Percentiles rank a stretch among this genome's conserved stretches.
These are phyloP conservation scores for Xylaria sp. DNA, from an alignment of 2,329 filamentous ascomycete genomes.

Conservation along the genomic window DNA sequence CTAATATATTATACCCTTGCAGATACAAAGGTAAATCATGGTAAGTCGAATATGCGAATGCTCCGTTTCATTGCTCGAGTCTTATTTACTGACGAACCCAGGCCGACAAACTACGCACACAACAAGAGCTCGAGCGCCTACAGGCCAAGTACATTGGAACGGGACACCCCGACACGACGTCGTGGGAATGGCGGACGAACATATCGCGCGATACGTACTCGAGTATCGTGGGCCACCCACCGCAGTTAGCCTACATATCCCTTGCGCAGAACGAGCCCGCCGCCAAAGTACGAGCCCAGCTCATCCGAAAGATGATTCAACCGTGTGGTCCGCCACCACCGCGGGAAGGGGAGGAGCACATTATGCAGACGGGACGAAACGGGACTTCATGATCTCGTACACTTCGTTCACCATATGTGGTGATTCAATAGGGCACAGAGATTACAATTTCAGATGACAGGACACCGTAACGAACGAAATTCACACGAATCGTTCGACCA, in stretches of 20 bases:
- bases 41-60: neutral
- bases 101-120: slow-evolving; percentile 96
- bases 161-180: slow-evolving; percentile 94
- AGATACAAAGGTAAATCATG: slow-evolving; percentile 24
- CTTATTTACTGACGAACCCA: slow-evolving; percentile 15
- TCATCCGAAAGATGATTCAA: slow-evolving; percentile 84
- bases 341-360: slow-evolving; percentile 60
- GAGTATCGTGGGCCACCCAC: slow-evolving; percentile 88
- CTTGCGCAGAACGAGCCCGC: slow-evolving; percentile 88
- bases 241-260: slow-evolving; percentile 87
- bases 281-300: slow-evolving; percentile 80
- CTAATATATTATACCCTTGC: neutral
- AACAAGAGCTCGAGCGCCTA: slow-evolving; percentile 96
- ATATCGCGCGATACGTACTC: slow-evolving; percentile 93
- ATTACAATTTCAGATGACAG: neutral
- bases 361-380: slow-evolving; percentile 33
- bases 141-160: slow-evolving; percentile 97
- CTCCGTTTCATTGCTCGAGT: too few relatives aligned
- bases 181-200: slow-evolving; percentile 97
- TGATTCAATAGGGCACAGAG: neutral
- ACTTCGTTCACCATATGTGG: neutral
- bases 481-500: neutral
- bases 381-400: slow-evolving; percentile 29
- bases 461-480: neutral
- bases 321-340: slow-evolving; percentile 68